phyloP scores from a whole-genome alignment of 768 basidiomycete genomes.

The Crucibulum laeve region DNA sequence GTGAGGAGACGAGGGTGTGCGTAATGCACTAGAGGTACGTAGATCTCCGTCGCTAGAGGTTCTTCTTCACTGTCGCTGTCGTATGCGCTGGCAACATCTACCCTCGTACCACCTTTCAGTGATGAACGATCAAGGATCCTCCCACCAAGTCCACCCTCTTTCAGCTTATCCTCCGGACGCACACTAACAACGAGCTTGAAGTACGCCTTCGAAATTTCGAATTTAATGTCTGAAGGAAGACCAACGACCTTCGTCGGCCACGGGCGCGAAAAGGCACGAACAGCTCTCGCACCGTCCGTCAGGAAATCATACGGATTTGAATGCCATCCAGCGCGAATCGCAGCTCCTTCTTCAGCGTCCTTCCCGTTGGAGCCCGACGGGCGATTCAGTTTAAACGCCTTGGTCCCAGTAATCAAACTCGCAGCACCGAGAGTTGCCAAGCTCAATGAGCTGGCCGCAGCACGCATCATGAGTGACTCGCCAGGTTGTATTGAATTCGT shows the following conservation, averaged over 20 bases:
- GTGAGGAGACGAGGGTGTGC: slow-evolving; percentile 37
- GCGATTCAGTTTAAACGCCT: neutral
- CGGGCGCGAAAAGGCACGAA: slow-evolving; percentile 81
- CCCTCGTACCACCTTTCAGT: too few relatives aligned
- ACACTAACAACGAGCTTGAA: slow-evolving; percentile 73
- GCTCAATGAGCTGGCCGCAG: slow-evolving; percentile 20
- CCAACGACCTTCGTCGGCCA: slow-evolving; percentile 80
- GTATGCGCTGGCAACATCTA: too few relatives aligned
- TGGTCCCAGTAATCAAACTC: neutral
- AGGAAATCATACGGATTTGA: slow-evolving; percentile 66
- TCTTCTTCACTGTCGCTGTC: too few relatives aligned
- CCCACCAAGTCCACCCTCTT: slow-evolving; percentile 8
- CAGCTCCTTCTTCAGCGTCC: neutral
- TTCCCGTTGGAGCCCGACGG: neutral
- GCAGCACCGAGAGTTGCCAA: slow-evolving; percentile 15
- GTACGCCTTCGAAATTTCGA: slow-evolving; percentile 66
- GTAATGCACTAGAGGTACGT: slow-evolving; percentile 86
- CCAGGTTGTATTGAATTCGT: slow-evolving; percentile 5
- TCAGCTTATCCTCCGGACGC: slow-evolving; percentile 46
- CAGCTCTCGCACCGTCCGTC: slow-evolving; percentile 81
- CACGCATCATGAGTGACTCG: slow-evolving; percentile 13
- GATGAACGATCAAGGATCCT: too few relatives aligned
- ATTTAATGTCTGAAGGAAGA: slow-evolving; percentile 55
- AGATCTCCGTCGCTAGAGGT: slow-evolving; percentile 93
- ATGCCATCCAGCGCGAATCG: slow-evolving; percentile 25